Base-by-base conservation (phyloP, 1,139 yeast genomes). In the Candida tetrigidarum region DNA sequence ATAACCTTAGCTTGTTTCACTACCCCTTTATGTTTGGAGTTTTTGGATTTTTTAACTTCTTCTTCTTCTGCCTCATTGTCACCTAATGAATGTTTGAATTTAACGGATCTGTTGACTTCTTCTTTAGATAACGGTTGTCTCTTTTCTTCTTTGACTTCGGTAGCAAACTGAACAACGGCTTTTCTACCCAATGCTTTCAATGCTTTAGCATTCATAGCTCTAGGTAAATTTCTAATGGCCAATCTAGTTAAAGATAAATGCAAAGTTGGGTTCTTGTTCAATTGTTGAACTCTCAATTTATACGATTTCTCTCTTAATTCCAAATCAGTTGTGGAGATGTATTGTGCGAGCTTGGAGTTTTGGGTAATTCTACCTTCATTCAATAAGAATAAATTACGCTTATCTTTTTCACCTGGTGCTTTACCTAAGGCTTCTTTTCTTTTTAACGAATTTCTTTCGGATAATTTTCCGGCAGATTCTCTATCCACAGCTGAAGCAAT, bases 121-220 rank as follows among this genome's bases (percentile, higher is more conserved):
- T 95, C 99, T 64, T 89, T 89, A 23, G 92, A 85, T 44, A 93
- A 73, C 12, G 96, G 89, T 58, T 89, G 96, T 67, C 99, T 82
- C 49, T 72, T 67, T 9, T 74, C 84, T 35, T 81, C 80, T 56
- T 80, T 86, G 5, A 87, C 97, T 61, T 92, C 97, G 28, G 82
- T 87, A n/a, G 98, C 98, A 71, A 93, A 93, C 57, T 87, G 87
- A 23, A 93, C 97, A 45, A 93, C 91, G 0, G 97, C 98, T 63
- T 89, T 89, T 67, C 99, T 84, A 33, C 96, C 97, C 45, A 93
- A 74, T 1, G 96, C 96, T 63, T 93, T 93, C 57, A 93, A 75
- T 0, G 96, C 84, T 63, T 88, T 89, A 50, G 87, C 88, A 50
- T 80, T 86, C 95, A 93, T 84, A 18, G 96, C 84, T 65, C 98